A percentile compares a stretch with the other conserved stretches of the same genome.
Conservation (phyloP, 169 alveolate species). For the Fabrea salina region DNA sequence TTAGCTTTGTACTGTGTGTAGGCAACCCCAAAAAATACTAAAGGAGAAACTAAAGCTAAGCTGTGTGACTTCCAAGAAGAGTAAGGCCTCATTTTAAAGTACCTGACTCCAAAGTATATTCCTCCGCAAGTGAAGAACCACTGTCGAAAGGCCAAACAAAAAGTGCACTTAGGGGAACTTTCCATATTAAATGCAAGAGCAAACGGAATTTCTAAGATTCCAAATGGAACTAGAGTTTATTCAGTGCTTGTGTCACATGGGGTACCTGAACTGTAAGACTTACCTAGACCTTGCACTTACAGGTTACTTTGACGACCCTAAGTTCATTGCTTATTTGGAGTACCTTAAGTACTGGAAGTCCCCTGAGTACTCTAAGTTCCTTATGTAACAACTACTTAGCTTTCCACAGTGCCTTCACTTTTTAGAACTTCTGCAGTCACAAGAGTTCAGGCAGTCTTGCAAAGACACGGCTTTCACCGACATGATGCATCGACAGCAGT, state of each 20-base stretch:
- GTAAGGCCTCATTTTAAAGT: neutral
- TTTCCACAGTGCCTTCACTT: slow-evolving; percentile 21
- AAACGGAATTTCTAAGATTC: neutral
- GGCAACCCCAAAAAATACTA: neutral
- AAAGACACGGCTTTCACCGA: neutral
- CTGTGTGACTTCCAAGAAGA: neutral
- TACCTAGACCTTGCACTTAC: neutral
- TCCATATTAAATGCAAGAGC: slow-evolving; percentile 15
- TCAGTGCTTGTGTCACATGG: slow-evolving; percentile 1
- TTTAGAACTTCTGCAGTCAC: neutral
- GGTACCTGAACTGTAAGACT: neutral
- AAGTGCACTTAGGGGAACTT: neutral
- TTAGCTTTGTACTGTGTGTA: neutral
- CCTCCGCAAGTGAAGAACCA: neutral
- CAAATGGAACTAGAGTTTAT: slow-evolving; percentile 21
- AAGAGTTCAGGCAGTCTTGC: slow-evolving; percentile 10
- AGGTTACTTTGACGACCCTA: slow-evolving; percentile 16
- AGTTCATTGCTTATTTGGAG: neutral
- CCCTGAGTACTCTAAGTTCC: slow-evolving; percentile 14
- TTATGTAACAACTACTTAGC: neutral
- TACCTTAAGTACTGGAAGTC: neutral
- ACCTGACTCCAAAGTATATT: neutral
- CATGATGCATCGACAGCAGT: neutral
- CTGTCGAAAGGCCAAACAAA: neutral
- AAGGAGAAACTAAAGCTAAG: neutral